Evolutionary conservation across 78 protist genomes (phyloP), one percentile per base, ranked within the genome.

Genomic region (Dictyostelium firmibasis): DNA sequence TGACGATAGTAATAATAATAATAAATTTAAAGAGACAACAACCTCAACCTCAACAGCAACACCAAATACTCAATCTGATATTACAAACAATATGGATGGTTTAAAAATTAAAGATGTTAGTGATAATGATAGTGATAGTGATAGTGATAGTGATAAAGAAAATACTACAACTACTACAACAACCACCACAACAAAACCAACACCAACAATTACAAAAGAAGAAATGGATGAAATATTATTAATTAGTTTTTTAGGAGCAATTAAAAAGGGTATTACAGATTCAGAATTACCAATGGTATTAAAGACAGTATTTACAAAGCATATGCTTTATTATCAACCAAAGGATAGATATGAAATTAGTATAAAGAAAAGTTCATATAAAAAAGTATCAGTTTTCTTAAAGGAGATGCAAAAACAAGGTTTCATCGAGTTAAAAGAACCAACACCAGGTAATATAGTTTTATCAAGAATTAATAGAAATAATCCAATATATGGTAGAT

Each of bases 281-380:
- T 18, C 44, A 33, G 86, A 88, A 20, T 79, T 88, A 79, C 93
- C 93, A 64, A 53, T 88, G n/a, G 75, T 76, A 31, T 43, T 88
- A 18, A 88, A 88, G 31, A 88, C 93, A 36, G 83, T 88, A 6
- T 88, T 88, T 67, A 33, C 67, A 23, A 88, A 88, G 43, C 29
- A 78, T 88, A 88, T 88, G 50, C n/a, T 88, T 11, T 88, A 88
- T 44, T 88, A 88, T 79, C 53, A 84, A 79, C 93, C 93, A 20
- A 10, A 43, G 6, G 81, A 72, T 31, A 33, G 29, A 79, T 11
- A 4, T 3, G 86, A 76, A 33, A 79, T 88, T 31, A 88, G 64
- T 67, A 7, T 88, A 29, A 67, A 53, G 60, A 79, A 88, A 76
- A 77, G 85, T 35, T 78, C 93, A 57, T 88, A 78, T 33, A 79